Percentiles rank a stretch among this genome's conserved stretches.
These are phyloP conservation scores for Suillus brevipes DNA, from an alignment of 768 basidiomycete species.

Conservation along the genomic window DNA sequence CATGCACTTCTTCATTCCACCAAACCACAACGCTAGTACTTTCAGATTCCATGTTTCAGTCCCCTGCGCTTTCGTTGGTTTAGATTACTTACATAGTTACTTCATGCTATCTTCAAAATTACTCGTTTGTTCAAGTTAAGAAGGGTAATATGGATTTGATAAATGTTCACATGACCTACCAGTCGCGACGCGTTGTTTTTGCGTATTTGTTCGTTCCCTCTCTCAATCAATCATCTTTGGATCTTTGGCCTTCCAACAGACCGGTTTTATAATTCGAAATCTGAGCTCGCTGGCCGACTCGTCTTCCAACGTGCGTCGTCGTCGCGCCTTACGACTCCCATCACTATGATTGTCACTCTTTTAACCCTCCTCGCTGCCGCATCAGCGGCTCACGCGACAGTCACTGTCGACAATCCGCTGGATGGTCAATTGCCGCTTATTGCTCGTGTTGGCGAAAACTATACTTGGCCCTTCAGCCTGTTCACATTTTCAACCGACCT, in stretches of 20 bases:
- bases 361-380: conserved; percentile 46
- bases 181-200: conserved; percentile 22
- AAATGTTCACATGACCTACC: conserved; percentile 29
- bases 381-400: conserved; percentile 43
- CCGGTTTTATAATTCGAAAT: conserved; percentile 11
- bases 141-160: conserved; percentile 14
- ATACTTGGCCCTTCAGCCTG: conserved; percentile 66
- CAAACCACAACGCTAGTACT: conserved; percentile 3
- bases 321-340: conserved; percentile 49
- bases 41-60: conserved; percentile 6
- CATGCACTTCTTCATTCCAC: background rate
- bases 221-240: conserved; percentile 12
- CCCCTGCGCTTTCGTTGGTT: conserved; percentile 10
- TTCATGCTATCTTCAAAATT: conserved; percentile 15
- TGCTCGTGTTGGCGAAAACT: conserved; percentile 65
- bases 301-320: conserved; percentile 37
- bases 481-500: conserved; percentile 60
- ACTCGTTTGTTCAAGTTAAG: background rate
- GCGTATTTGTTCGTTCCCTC: conserved; percentile 12
- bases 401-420: conserved; percentile 59
- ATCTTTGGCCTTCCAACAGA: conserved; percentile 4
- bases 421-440: conserved; percentile 76
- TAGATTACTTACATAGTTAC: conserved; percentile 20
- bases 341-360: conserved; percentile 66
- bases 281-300: conserved; percentile 64